Conservation (phyloP, 2,329 filamentous ascomycete species). For the Alternaria incomplexa region DNA sequence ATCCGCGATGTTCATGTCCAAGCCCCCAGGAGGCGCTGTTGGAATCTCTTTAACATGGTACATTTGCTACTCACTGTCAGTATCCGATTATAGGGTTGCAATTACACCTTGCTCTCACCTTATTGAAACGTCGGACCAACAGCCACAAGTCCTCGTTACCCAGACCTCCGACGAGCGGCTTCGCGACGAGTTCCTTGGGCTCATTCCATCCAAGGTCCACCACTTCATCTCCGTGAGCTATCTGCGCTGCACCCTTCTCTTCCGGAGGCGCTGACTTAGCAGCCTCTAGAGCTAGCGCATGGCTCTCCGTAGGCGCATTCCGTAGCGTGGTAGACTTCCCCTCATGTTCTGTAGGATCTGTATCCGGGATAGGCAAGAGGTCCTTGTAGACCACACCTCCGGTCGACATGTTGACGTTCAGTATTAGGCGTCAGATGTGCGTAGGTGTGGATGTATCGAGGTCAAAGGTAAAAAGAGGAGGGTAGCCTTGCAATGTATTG, state of each 20-base stretch:
- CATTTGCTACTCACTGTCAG: constrained; percentile 59
- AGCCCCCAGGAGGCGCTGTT: constrained; percentile 65
- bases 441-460: neutral
- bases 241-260: constrained; percentile 54
- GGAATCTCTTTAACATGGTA: constrained; percentile 74
- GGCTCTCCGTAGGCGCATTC: constrained; percentile 55
- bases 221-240: constrained; percentile 59
- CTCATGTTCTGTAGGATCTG: constrained; percentile 36
- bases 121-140: constrained; percentile 75
- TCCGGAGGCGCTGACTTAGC: constrained; percentile 42
- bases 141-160: constrained; percentile 77
- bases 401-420: constrained; percentile 32
- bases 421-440: neutral
- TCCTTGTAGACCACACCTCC: constrained; percentile 45
- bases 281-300: constrained; percentile 53
- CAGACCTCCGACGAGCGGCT: constrained; percentile 70
- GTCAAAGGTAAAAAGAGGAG: neutral
- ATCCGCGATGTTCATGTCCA: constrained; percentile 81
- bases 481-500: constrained; percentile 8
- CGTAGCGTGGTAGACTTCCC: constrained; percentile 41
- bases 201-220: constrained; percentile 74
- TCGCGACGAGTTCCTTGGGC: constrained; percentile 60
- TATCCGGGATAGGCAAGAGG: constrained; percentile 44
- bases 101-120: constrained; percentile 52
- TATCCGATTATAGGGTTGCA: neutral